Evolutionary conservation across 352 stramenopile genomes (phyloP).

Genomic region (Thraustochytrium striatum): DNA sequence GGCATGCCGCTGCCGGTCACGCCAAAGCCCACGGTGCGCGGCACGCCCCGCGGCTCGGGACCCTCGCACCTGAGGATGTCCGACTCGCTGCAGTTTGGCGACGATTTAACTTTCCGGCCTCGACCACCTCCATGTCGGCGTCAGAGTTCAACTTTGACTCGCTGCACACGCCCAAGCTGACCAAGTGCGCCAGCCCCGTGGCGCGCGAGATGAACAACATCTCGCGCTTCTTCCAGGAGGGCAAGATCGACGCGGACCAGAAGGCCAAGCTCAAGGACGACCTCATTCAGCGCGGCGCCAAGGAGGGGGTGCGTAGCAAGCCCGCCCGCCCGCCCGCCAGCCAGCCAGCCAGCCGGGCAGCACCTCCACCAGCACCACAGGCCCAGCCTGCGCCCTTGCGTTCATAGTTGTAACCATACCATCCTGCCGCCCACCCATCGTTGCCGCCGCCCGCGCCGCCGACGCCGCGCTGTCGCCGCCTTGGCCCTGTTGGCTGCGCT

Average conservation of each 20-base stretch:
- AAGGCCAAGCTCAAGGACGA: background rate
- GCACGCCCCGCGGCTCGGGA: background rate
- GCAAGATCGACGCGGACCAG: background rate
- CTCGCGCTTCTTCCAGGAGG: constrained; percentile 34
- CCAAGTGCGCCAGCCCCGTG: constrained; percentile 20
- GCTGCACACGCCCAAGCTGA: constrained; percentile 11
- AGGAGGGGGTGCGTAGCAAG: no score
- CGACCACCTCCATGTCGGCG: constrained; percentile 9
- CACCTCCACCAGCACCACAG: no score
- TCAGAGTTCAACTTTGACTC: constrained; percentile 12
- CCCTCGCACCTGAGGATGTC: background rate
- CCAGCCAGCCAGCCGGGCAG: no score
- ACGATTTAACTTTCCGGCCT: constrained; percentile 41
- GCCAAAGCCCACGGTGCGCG: background rate
- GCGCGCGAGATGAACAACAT: constrained; percentile 2
- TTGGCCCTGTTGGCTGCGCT: no score
- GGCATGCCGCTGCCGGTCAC: background rate
- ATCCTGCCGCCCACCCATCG: no score
- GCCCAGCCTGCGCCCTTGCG: no score
- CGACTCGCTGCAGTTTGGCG: constrained; percentile 7
- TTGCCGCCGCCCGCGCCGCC: no score
- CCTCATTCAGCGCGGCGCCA: no score
- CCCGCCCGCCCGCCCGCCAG: no score
- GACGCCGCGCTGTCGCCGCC: no score
- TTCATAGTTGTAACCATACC: no score